Evolutionary conservation across 768 basidiomycete genomes (phyloP).

Genomic region (Rhizopogon vesiculosus): DNA sequence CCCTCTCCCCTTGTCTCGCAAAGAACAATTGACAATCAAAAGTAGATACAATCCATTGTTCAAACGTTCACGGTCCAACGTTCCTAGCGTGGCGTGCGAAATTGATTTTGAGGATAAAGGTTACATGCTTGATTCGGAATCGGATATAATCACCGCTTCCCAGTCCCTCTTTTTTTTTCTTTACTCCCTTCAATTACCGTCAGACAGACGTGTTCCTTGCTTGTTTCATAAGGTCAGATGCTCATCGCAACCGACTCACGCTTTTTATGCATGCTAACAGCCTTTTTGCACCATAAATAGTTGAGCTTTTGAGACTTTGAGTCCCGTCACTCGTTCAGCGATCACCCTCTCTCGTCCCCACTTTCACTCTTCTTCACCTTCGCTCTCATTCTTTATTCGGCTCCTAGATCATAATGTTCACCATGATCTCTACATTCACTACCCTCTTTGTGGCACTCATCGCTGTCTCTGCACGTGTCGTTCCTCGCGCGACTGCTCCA

Average conservation of each 20-base stretch:
- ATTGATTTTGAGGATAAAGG: constrained; percentile 6
- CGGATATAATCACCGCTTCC: constrained; percentile 6
- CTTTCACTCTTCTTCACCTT: background rate
- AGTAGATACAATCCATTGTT: too few relatives aligned
- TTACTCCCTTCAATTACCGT: constrained; percentile 8
- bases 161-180: background rate
- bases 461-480: constrained; percentile 32
- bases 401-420: constrained; percentile 26
- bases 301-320: constrained; percentile 2
- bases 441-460: constrained; percentile 39
- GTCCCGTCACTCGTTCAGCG: background rate
- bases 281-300: constrained; percentile 1
- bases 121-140: background rate
- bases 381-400: constrained; percentile 20
- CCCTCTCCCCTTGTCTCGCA: too few relatives aligned
- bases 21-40: too few relatives aligned
- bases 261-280: constrained; percentile 20
- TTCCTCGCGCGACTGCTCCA: constrained; percentile 33
- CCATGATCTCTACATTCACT: constrained; percentile 27
- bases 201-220: constrained; percentile 8
- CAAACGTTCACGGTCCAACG: too few relatives aligned
- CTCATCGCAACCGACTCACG: background rate
- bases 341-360: too few relatives aligned
- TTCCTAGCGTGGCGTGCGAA: too few relatives aligned
- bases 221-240: constrained; percentile 8